Evolutionary conservation across 164 flowering plant species (phyloP), one percentile per base, ranked within the genome.

Genomic region (Sextonia rubra): DNA sequence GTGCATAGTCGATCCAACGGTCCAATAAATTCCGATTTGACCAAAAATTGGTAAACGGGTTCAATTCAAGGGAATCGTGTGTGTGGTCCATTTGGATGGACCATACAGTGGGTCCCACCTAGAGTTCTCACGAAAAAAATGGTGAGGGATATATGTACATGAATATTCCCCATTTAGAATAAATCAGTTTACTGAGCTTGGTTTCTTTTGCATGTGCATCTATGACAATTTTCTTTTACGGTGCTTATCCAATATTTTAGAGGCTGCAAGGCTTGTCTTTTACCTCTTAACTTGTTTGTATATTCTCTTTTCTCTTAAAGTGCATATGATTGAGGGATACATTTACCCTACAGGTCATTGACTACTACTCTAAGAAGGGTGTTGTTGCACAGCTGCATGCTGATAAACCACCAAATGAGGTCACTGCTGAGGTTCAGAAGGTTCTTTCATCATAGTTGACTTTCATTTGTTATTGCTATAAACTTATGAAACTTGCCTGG

Each of bases 361-460:
- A 88, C 74, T 90, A 93, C 75, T 93, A 93, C 55, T 77, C 76
- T 27, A 88, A 90, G 86, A 91, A 90, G 83, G 82, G 89, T 30
- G 65, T 81, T 15, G 92, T 91, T 73, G 91, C 93, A 5, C 55
- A 85, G 29, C 83, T 94, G 65, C 91, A 80, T 67, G 98, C 97
- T 2, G 97, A 90, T 73, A 91, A 94, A 77, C 86, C 94, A 68
- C 97, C 94, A 2, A 77, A 87, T 66, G 94, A 84, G 37, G 98
- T 94, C 62, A 87, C 93, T 12, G 66, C 81, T 23, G 97, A 90
- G 86, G 89, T 94, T 67, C 82, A 86, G 85, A 94, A 91, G 79
- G 91, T 74, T 69, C 88, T 94, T 4, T 89, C 97, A 72, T 88
- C 82, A 52, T 83, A 52, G 58, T 15, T 68, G 73, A 75, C 62